phyloP scores from a whole-genome alignment of 768 basidiomycete genomes.

The Phylloporus arenicola region DNA sequence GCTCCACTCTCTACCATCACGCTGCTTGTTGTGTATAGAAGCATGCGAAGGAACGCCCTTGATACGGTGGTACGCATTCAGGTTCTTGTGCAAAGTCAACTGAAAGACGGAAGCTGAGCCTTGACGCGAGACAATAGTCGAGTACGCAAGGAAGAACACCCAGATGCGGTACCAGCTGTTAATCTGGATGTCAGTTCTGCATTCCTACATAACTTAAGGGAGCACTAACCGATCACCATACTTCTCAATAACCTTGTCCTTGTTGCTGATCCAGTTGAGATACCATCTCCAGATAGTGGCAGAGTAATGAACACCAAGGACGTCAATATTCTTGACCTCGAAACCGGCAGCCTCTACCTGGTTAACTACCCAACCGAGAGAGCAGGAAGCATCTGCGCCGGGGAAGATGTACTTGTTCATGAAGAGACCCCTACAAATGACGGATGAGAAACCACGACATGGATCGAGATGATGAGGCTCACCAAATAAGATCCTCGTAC shows the following conservation, averaged over 20 bases:
- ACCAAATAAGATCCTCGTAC: slow-evolving; percentile 97
- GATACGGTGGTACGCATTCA: slow-evolving; percentile 92
- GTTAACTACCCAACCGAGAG: slow-evolving; percentile 90
- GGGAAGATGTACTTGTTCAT: slow-evolving; percentile 99
- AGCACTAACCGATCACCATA: slow-evolving; percentile 69
- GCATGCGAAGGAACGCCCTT: slow-evolving; percentile 77
- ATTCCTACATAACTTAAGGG: too few species aligned
- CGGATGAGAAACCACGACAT: not conserved
- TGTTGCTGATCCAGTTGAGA: slow-evolving; percentile 94
- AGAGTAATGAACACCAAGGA: slow-evolving; percentile 95
- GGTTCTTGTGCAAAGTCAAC: slow-evolving; percentile 95
- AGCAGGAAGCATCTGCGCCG: slow-evolving; percentile 94
- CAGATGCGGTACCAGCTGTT: slow-evolving; percentile 84
- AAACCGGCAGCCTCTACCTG: slow-evolving; percentile 89
- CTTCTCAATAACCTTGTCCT: slow-evolving; percentile 79
- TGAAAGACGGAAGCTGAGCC: slow-evolving; percentile 93
- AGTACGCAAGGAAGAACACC: slow-evolving; percentile 95
- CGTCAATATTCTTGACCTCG: slow-evolving; percentile 94
- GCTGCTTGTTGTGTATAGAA: slow-evolving; percentile 62
- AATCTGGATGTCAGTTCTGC: not conserved
- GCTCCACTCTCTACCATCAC: slow-evolving; percentile 24
- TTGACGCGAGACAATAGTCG: slow-evolving; percentile 81
- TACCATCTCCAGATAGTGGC: slow-evolving; percentile 92
- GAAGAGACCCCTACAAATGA: slow-evolving; percentile 71
- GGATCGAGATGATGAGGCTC: slow-evolving; percentile 8